Evolutionary conservation across 495 filamentous ascomycete genomes (phyloP).

Genomic region (Apiosordaria backusii): DNA sequence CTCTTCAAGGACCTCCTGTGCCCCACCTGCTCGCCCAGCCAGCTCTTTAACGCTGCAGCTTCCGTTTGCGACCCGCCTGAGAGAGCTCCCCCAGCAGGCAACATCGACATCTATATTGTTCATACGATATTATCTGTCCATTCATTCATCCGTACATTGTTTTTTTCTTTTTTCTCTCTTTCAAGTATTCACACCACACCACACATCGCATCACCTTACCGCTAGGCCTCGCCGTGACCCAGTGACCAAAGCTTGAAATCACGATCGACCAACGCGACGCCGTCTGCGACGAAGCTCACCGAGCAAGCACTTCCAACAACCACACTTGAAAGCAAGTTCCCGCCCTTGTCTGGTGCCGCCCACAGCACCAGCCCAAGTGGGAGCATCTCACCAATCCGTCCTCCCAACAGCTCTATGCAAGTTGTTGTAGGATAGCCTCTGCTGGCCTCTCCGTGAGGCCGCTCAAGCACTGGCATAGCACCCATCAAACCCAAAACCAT

Average conservation of each 20-base stretch:
- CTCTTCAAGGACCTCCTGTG: neutral
- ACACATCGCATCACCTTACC: too few relatives aligned
- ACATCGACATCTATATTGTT: neutral
- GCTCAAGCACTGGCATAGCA: slow-evolving; percentile 39
- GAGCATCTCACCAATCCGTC: neutral
- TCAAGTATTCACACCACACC: neutral
- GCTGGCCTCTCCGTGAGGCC: slow-evolving; percentile 47
- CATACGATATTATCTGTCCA: too few relatives aligned
- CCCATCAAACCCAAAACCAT: slow-evolving; percentile 5
- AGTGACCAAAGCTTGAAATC: too few relatives aligned
- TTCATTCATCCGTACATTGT: too few relatives aligned
- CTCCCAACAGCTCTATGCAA: slow-evolving; percentile 35
- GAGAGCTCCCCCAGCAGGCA: neutral
- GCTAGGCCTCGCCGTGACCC: too few relatives aligned
- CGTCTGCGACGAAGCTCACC: neutral
- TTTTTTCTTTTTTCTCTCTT: too few relatives aligned
- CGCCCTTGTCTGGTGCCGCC: neutral
- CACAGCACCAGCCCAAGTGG: neutral
- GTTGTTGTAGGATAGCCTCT: slow-evolving; percentile 40
- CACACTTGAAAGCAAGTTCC: neutral
- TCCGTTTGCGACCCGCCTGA: neutral
- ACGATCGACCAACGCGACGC: too few relatives aligned
- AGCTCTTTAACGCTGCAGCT: neutral
- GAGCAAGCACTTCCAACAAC: neutral
- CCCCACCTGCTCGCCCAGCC: neutral